Evolutionary conservation across 192 early-diverging fungal species (phyloP).

Genomic region (Linnemannia exigua): DNA sequence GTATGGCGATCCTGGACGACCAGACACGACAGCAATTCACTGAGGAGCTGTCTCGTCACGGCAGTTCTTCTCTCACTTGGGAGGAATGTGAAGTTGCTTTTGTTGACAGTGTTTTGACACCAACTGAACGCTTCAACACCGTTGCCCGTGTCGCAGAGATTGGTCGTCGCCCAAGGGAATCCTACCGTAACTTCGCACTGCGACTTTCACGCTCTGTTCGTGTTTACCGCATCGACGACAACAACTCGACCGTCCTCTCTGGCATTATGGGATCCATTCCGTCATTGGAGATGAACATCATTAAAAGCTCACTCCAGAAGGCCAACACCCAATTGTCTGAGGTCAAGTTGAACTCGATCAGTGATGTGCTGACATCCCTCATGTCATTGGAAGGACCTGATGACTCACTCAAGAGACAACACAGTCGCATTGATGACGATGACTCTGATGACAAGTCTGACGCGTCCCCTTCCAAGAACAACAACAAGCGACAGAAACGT

Average conservation of each 20-base stretch:
- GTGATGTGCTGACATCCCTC: background rate
- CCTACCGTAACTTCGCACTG: background rate
- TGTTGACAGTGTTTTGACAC: background rate
- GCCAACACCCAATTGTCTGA: background rate
- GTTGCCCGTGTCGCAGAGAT: background rate
- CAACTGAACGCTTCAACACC: background rate
- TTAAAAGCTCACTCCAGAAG: background rate
- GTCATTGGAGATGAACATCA: background rate
- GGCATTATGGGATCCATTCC: background rate
- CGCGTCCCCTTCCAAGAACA: background rate
- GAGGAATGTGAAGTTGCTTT: background rate
- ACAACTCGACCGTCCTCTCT: background rate
- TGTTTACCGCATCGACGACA: background rate
- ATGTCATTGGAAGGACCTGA: background rate
- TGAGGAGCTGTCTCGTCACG: background rate
- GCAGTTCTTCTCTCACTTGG: background rate
- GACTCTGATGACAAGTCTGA: background rate
- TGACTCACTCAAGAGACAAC: background rate
- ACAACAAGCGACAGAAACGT: background rate
- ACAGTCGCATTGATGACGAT: background rate
- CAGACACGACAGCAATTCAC: background rate
- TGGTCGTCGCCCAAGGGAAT: background rate
- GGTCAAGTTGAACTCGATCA: background rate
- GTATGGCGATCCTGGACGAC: background rate
- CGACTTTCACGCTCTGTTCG: background rate